Conservation (phyloP, 192 early-diverging fungal species). For the Podila minutissima region DNA sequence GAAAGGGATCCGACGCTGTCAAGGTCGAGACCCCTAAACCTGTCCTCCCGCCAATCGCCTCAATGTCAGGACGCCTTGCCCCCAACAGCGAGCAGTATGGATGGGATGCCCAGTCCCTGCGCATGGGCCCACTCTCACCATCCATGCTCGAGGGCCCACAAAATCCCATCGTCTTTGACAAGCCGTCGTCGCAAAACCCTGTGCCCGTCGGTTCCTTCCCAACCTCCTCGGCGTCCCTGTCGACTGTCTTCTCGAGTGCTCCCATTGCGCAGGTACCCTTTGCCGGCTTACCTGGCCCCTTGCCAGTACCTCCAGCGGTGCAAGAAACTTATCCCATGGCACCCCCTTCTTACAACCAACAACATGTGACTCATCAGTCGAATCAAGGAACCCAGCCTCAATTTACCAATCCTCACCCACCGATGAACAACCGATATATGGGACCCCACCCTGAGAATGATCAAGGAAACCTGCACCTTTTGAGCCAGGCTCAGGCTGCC, state of each 20-base stretch:
- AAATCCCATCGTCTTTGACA: conserved; percentile 43
- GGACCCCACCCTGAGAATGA: conserved; percentile 14
- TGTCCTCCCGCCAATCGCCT: conserved; percentile 76
- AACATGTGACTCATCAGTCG: background rate
- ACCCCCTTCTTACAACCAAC: conserved; percentile 1
- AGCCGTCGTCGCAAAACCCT: conserved; percentile 15
- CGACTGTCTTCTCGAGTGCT: conserved; percentile 29
- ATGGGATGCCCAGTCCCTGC: conserved; percentile 72
- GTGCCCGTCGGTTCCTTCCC: conserved; percentile 26
- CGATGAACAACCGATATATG: conserved; percentile 7
- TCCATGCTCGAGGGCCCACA: conserved; percentile 81
- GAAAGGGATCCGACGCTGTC: conserved; percentile 2
- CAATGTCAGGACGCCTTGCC: conserved; percentile 56
- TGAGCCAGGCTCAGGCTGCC: conserved; percentile 37
- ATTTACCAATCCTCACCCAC: background rate
- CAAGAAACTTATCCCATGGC: conserved; percentile 4
- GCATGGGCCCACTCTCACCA: conserved; percentile 78
- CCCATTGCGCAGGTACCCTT: conserved; percentile 16
- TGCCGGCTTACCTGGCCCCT: conserved; percentile 26
- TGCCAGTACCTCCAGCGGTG: conserved; percentile 13
- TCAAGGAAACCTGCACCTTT: conserved; percentile 36
- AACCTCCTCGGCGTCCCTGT: conserved; percentile 11
- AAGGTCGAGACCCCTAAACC: conserved; percentile 53
- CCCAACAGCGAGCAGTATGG: conserved; percentile 53
- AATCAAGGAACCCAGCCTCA: conserved; percentile 13